Evolutionary conservation across 768 basidiomycete genomes (phyloP), one percentile per base, ranked within the genome.

Genomic region (Amanita rimosa): DNA sequence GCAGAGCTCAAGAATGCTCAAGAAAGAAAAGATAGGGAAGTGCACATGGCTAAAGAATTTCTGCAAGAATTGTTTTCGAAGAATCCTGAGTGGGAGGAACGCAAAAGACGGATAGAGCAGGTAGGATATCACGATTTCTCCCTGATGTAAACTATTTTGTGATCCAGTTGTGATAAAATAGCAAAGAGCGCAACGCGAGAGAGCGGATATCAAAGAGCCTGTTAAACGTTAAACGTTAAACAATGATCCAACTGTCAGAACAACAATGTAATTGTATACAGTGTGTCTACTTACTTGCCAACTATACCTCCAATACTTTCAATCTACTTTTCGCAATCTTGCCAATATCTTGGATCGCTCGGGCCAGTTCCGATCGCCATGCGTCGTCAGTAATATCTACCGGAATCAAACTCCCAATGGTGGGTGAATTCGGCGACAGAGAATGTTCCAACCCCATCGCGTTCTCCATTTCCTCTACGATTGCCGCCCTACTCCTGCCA

Each of bases 381-480:
- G 63, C 70, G 3, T 62, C 63, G 19, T 71, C 63, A 5, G 59
- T 63, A 8, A 60, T 56, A 27, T 69, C 64, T 16, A 81, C 53
- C 0, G 64, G 61, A 13, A 36, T 52, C 19, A 81, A 57, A 17
- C 53, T 63, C 7, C 62, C 65, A 13, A 75, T 50, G 1, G 55
- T 49, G 0, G 75, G 75, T 38, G 71, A 58, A 2, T 66, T 60
- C 7, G 74, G 62, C 19, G 67, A 73, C 44, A 77, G 57, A 11
- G 76, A 76, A 60, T 75, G 78, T 43, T 64, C 59, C 53, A 80
- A 59, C 3, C 67, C 72, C 29, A 94, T 66, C 46, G 69, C 70
- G 49, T 69, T 71, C 62, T 93, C 88, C 74, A 96, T 84, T 67
- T 93, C 89, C 55, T 78, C 72, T 34, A 78, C 81, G 55, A 96